A percentile compares a stretch with the other conserved stretches of the same genome.
These are phyloP conservation scores for Astrephomene gubernaculifera DNA, from an alignment of 139 green algal species.

Conservation along the genomic window DNA sequence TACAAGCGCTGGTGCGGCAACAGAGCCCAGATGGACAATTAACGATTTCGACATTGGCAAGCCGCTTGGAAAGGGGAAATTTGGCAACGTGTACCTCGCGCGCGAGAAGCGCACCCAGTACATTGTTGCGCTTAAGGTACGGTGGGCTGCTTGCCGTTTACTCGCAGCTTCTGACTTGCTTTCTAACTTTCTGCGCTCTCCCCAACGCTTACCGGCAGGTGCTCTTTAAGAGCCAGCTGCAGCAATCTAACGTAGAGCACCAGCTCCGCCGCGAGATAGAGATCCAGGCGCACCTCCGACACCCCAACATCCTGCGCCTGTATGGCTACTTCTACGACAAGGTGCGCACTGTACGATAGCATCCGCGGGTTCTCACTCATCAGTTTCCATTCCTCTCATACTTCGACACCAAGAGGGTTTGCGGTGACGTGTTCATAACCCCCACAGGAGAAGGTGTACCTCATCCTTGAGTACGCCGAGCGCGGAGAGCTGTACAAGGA, in stretches of 20 bases:
- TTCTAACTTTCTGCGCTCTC: background rate
- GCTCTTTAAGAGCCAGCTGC: constrained; percentile 97
- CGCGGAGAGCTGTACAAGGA: constrained; percentile 98
- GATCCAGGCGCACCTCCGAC: constrained; percentile 98
- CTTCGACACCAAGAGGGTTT: too few species aligned
- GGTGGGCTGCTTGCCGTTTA: background rate
- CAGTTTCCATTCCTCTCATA: too few species aligned
- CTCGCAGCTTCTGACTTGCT: background rate
- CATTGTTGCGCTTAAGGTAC: constrained; percentile 97
- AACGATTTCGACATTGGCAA: constrained; percentile 98
- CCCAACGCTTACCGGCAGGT: constrained; percentile 67
- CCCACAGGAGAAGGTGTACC: constrained; percentile 88
- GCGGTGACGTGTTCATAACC: too few species aligned
- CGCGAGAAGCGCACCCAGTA: constrained; percentile 92
- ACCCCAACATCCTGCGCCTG: constrained; percentile 98
- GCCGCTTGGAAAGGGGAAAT: constrained; percentile 96
- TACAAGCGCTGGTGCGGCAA: constrained; percentile 3
- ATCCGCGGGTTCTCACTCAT: too few species aligned
- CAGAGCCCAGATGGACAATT: constrained; percentile 79
- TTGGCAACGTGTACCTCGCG: constrained; percentile 99
- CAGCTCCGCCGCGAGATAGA: constrained; percentile 98
- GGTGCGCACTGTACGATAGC: constrained; percentile 22
- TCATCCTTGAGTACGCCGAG: constrained; percentile 98
- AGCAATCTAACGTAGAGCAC: constrained; percentile 96
- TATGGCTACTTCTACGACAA: constrained; percentile 98